Percentiles rank a stretch among this genome's conserved stretches.
These are phyloP conservation scores for Talaromyces nanjingensis DNA, from an alignment of 495 filamentous ascomycete genomes.

Conservation along the genomic window DNA sequence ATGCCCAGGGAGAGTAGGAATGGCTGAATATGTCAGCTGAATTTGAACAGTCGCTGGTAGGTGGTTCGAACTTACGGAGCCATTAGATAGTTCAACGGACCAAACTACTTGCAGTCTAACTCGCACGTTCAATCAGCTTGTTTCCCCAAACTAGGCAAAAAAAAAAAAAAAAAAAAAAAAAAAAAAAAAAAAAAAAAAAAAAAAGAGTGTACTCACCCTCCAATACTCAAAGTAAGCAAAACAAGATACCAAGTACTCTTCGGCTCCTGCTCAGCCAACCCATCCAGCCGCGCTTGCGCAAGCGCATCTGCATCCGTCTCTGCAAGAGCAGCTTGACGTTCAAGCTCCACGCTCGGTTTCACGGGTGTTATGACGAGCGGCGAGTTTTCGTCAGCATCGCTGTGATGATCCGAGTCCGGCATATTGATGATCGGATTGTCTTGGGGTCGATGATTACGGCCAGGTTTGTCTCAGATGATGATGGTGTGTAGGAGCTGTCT, in stretches of 20 bases:
- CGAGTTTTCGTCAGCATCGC: slow-evolving; percentile 27
- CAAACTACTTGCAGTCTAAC: slow-evolving; percentile 78
- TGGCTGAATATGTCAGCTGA: slow-evolving; percentile 29
- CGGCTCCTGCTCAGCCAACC: slow-evolving; percentile 31
- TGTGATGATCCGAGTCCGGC: slow-evolving; percentile 9
- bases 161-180: too few species aligned
- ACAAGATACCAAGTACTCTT: slow-evolving; percentile 81
- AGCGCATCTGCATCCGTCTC: slow-evolving; percentile 6
- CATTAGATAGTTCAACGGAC: slow-evolving; percentile 84
- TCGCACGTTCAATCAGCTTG: background rate
- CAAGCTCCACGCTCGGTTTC: slow-evolving; percentile 12
- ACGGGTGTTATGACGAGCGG: slow-evolving; percentile 24
- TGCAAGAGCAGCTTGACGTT: slow-evolving; percentile 14
- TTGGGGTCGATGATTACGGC: background rate
- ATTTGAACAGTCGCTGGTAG: background rate
- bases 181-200: too few species aligned
- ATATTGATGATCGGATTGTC: background rate
- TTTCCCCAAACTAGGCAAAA: background rate
- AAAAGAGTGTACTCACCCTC: slow-evolving; percentile 52
- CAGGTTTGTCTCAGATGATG: background rate
- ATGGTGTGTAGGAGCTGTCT: background rate
- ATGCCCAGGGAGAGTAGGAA: slow-evolving; percentile 72
- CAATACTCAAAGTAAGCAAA: slow-evolving; percentile 73
- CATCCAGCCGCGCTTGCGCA: background rate
- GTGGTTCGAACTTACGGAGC: slow-evolving; percentile 47